Evolutionary conservation across 805 yeast genomes (phyloP), one percentile per base, ranked within the genome.

Genomic region (Hanseniaspora lindneri): DNA sequence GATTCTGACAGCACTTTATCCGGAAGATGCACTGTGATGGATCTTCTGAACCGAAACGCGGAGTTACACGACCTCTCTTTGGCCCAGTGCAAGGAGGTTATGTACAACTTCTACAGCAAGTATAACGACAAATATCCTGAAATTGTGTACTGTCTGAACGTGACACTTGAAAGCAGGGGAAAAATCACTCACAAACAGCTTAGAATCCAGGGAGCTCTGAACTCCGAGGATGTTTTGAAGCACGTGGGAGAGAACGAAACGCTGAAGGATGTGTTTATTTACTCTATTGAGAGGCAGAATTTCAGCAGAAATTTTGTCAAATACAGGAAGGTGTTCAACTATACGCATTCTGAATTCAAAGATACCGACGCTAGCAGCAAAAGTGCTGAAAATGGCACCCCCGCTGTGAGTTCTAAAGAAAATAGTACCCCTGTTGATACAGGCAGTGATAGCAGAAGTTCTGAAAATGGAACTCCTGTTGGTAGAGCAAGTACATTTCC

Each of bases 41-140:
- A 46, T 25, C 16, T 46, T 29, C 17, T 39, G 13, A 46, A 46
- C n/a, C n/a, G n/a, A n/a, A n/a, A n/a, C n/a, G n/a, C n/a, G n/a
- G n/a, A n/a, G n/a, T n/a, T n/a, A n/a, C n/a, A n/a, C n/a, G n/a
- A n/a, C n/a, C n/a, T n/a, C n/a, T n/a, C n/a, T n/a, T n/a, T n/a
- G n/a, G n/a, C n/a, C n/a, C n/a, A n/a, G n/a, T 37, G 39, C 16
- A 37, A 34, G 10, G 29, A 23, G n/a, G 19, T 27, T 6, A 30
- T 46, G 29, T 46, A 16, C n/a, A 29, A 25, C 13, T 46, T 46
- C 25, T 46, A 39, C 14, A 5, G 13, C 3, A 32, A 39, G 19
- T 46, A 46, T 17, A 16, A 14, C n/a, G 33, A 37, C 28, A 39
- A 36, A n/a, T 21, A 36, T 21, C 29, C 29, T 5, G 48, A 37